These are phyloP conservation scores for Fragaria ananassa DNA, from an alignment of 306 rosid species.

Conservation along the genomic window DNA sequence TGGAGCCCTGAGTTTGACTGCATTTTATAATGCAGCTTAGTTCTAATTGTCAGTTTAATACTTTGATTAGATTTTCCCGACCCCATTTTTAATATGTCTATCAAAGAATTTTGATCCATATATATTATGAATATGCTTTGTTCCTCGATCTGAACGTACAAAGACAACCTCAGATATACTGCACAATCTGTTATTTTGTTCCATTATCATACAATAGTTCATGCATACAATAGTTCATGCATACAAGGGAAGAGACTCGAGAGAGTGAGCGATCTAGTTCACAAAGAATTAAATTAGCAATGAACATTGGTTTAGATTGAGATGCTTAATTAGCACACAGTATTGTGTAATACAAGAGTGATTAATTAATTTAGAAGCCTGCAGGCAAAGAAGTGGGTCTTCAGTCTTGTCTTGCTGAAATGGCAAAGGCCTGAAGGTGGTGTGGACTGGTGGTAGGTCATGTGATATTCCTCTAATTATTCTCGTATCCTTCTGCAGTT, in stretches of 20 bases:
- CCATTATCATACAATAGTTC: background rate
- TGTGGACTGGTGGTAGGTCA: slow-evolving; percentile 11
- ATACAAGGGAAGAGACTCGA: background rate
- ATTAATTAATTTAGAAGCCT: background rate
- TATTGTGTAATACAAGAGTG: background rate
- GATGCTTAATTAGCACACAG: background rate
- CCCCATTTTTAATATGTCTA: too few species aligned
- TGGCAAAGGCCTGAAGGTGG: background rate
- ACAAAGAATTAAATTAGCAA: background rate
- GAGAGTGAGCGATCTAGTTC: background rate
- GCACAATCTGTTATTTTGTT: background rate
- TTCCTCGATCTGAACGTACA: background rate
- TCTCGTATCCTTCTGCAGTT: background rate
- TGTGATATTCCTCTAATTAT: background rate
- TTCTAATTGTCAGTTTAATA: background rate
- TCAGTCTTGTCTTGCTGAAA: background rate
- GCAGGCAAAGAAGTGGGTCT: slow-evolving; percentile 8
- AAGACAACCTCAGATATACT: background rate
- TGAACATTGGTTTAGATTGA: background rate
- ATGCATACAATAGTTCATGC: background rate
- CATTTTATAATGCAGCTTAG: background rate
- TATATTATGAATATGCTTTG: background rate
- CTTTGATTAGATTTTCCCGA: background rate
- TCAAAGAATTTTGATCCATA: background rate
- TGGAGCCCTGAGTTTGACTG: slow-evolving; percentile 2